Base-by-base conservation (phyloP, 441 rosid species). In the Breynia disticha region DNA sequence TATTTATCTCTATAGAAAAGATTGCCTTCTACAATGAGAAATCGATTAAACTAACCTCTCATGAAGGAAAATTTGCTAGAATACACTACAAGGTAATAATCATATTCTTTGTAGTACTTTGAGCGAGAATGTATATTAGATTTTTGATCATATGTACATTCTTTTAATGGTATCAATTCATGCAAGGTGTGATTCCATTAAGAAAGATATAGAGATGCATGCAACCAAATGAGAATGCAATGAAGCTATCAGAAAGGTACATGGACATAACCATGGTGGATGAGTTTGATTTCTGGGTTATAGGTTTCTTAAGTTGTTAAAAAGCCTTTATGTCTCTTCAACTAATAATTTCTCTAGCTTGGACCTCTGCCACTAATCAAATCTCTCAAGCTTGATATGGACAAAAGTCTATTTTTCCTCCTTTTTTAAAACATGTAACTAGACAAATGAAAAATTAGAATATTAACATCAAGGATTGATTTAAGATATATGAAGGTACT, bases 201-300 rank as follows among this genome's bases (percentile, higher is more conserved):
- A 63, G 59, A 52, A 83, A 75, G 76, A 72, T 86, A 52, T 51
- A 75, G 63, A 60, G 50, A 35, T 79, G n/a, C n/a, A n/a, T n/a
- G 57, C 24, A 76, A 79, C 62, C 80, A 71, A 39, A 75, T 35
- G 79, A 76, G 63, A 78, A 85, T 50, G 56, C 43, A 56, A 72
- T 78, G 75, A 79, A 70, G 54, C 84, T 87, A 21, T 73, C 80
- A 38, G 67, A 81, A 52, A 84, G 82, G 79, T 87, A 78, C 72
- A 56, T 85, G 48, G 80, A 83, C 56, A 60, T 82, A 17, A 74
- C 75, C 0, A 84, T 90, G 0, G 66, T 59, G 6, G 90, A 84
- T 62, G 62, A 76, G 32, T 82, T 75, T 55, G 90, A 84, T 39
- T 87, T 87, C 81, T 87, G 94, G 94, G 81, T 87, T 52, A 78